Evolutionary conservation across 371 early-diverging fungal species (phyloP).

Genomic region (Parasitella parasitica): DNA sequence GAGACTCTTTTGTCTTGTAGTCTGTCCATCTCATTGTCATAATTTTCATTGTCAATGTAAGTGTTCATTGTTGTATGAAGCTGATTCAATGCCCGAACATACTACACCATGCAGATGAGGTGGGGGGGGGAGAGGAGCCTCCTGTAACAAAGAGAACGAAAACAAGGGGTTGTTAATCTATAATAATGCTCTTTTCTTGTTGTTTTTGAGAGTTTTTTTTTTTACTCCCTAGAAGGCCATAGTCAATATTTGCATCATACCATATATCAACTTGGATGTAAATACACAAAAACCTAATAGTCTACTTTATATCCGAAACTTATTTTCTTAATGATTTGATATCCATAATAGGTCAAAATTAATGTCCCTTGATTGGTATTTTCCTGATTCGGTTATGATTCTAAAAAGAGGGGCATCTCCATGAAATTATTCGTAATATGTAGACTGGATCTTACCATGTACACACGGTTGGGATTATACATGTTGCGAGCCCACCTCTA

Average conservation of each 20-base stretch:
- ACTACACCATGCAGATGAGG: neutral
- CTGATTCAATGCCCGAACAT: neutral
- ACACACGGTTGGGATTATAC: no score
- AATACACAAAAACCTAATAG: neutral
- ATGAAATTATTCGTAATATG: neutral
- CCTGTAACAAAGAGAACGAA: neutral
- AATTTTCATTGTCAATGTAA: neutral
- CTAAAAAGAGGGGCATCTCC: neutral
- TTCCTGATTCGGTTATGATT: neutral
- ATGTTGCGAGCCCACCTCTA: no score
- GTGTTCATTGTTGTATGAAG: neutral
- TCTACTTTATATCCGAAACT: neutral
- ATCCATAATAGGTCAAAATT: neutral
- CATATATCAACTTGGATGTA: no score
- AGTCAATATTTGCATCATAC: neutral
- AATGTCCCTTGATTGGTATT: slow-evolving; percentile 16
- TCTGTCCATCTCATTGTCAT: no score
- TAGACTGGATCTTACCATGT: no score
- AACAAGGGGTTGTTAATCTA: neutral
- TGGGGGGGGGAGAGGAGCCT: neutral
- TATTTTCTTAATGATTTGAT: neutral
- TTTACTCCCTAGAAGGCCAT: neutral
- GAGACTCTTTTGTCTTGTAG: no score
- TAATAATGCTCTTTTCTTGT: no score
- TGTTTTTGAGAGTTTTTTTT: no score